These are phyloP conservation scores for Talaromyces sp. DNA, from an alignment of 2,329 filamentous ascomycete genomes.

Conservation along the genomic window DNA sequence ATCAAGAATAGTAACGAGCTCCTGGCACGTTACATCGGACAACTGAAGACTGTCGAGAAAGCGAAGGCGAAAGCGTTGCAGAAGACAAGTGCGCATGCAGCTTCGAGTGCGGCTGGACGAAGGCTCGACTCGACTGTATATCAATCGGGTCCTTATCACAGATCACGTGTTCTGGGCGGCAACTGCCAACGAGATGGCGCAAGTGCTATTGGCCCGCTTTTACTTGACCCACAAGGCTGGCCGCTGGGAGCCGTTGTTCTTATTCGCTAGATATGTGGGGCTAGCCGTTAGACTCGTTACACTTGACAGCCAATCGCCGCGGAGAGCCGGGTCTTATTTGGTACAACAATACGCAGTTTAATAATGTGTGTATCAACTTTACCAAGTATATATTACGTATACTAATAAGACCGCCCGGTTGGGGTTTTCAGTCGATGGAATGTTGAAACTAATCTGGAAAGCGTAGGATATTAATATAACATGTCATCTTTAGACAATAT, in stretches of 20 bases:
- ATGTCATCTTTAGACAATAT: background rate
- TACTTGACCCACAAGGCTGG: background rate
- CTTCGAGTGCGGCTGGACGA: background rate
- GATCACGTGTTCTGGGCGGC: background rate
- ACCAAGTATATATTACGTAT: too few species aligned
- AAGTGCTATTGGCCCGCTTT: background rate
- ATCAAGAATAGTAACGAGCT: background rate
- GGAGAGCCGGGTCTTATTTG: background rate
- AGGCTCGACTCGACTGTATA: background rate
- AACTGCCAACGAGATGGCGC: background rate
- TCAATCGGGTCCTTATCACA: background rate
- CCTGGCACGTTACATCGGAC: background rate
- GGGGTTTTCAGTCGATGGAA: background rate
- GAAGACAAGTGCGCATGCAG: background rate
- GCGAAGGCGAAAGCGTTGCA: background rate
- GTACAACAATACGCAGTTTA: background rate
- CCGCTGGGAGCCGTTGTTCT: background rate
- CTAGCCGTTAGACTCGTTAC: background rate
- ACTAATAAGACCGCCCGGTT: too few species aligned
- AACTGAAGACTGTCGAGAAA: background rate
- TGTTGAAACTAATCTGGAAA: background rate
- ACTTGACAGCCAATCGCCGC: background rate
- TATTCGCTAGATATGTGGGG: background rate
- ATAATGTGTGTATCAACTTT: too few species aligned
- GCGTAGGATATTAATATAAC: background rate